These are phyloP conservation scores for Umbelopsis isabellina DNA, from an alignment of 192 early-diverging fungal genomes.

Conservation along the genomic window DNA sequence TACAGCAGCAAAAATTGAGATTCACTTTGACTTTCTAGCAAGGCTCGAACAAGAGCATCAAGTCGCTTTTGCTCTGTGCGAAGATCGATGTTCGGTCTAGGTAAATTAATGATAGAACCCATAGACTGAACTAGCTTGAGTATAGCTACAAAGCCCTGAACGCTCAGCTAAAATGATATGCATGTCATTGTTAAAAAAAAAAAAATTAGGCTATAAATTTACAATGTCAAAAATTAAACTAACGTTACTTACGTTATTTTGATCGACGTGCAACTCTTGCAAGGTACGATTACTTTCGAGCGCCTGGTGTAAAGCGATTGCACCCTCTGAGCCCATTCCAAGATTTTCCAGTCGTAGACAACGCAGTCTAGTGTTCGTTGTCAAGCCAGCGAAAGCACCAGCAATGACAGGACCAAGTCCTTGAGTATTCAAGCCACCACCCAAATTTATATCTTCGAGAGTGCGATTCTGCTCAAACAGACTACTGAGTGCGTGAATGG, in stretches of 20 bases:
- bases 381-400: not conserved
- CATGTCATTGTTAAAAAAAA: not conserved
- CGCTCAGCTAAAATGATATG: not conserved
- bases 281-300: conserved; percentile 7
- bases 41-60: not conserved
- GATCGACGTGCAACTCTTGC: conserved; percentile 21
- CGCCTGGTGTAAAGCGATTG: not conserved
- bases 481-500: conserved; percentile 16
- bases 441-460: not conserved
- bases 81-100: conserved; percentile 22
- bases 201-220: not conserved
- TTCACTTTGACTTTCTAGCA: conserved; percentile 25
- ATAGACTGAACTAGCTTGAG: not conserved
- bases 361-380: not conserved
- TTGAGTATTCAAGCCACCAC: not conserved
- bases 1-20: conserved; percentile 20
- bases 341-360: conserved; percentile 1
- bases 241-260: conserved; percentile 13
- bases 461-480: conserved; percentile 14
- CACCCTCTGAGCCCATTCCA: not conserved
- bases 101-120: not conserved
- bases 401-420: conserved; percentile 6
- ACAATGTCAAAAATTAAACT: too few relatives aligned
- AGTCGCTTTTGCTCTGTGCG: conserved; percentile 20
- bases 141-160: conserved; percentile 19